Conservation (phyloP, 148 eudicot species). For the Rheum nobile region DNA sequence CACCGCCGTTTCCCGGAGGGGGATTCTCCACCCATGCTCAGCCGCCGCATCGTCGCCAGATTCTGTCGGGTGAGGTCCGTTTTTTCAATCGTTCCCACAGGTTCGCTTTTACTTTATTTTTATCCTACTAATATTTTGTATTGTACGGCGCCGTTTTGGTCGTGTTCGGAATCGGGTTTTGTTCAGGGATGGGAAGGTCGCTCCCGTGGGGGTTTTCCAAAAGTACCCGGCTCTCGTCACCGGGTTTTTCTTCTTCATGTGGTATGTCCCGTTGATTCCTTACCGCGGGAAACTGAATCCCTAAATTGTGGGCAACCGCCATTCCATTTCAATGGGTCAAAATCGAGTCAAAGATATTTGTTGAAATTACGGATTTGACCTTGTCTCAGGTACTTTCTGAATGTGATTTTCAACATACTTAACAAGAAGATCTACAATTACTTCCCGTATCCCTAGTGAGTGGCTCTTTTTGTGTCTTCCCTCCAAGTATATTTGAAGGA, state of each 20-base stretch:
- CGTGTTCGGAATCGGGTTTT: too few relatives aligned
- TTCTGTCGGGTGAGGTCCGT: conserved; percentile 96
- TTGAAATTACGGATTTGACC: not conserved
- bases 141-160: too few relatives aligned
- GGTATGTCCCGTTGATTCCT: conserved; percentile 31
- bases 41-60: conserved; percentile 66
- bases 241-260: conserved; percentile 98
- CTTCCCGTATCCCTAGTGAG: conserved; percentile 97
- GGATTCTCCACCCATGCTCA: conserved; percentile 41
- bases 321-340: too few relatives aligned
- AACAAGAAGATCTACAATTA: conserved; percentile 99
- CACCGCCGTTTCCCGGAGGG: conserved; percentile 15
- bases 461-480: not conserved
- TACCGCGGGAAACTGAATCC: not conserved
- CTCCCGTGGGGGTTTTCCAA: conserved; percentile 37
- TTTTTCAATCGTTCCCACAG: conserved; percentile 20
- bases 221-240: conserved; percentile 67
- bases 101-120: conserved; percentile 1
- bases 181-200: conserved; percentile 52
- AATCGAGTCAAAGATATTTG: too few relatives aligned
- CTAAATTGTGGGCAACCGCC: too few relatives aligned
- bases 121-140: conserved; percentile 9
- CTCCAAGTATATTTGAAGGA: not conserved
- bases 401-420: conserved; percentile 93
- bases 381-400: conserved; percentile 69